Conservation (phyloP, 2,329 filamentous ascomycete genomes). For the Rhynchosporium agropyri region DNA sequence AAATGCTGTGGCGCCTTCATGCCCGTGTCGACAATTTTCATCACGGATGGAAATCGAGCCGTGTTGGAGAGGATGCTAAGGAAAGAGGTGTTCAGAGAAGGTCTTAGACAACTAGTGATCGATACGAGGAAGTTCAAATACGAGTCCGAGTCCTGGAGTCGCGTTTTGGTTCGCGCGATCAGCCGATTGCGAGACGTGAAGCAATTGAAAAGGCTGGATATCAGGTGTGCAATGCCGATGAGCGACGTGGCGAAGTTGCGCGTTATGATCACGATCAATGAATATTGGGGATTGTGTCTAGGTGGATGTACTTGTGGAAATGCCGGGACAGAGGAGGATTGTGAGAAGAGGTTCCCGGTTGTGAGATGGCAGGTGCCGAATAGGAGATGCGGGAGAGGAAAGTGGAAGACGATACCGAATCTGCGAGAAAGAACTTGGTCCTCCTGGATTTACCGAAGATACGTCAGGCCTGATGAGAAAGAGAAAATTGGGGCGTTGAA, state of each 20-base stretch:
- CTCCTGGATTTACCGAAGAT: no score
- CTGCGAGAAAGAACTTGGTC: background rate
- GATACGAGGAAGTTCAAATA: background rate
- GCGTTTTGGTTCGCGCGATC: background rate
- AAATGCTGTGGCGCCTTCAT: background rate
- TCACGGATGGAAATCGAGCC: background rate
- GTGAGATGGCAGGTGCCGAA: conserved; percentile 5
- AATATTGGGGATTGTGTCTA: background rate
- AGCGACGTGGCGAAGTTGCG: background rate
- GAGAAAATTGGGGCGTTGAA: no score
- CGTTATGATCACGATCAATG: background rate
- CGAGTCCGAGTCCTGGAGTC: background rate
- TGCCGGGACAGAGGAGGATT: background rate
- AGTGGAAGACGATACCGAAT: background rate
- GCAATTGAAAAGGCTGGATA: background rate
- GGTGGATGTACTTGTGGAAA: background rate
- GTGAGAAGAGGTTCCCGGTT: background rate
- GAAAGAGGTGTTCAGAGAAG: background rate
- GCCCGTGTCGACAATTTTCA: background rate
- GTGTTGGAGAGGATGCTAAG: background rate
- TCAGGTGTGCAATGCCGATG: background rate
- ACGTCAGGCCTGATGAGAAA: no score
- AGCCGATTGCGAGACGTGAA: background rate
- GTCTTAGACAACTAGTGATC: background rate
- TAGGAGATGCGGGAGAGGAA: conserved; percentile 1